phyloP scores from a whole-genome alignment of 139 green algal species.

The Chlorella sp. region DNA sequence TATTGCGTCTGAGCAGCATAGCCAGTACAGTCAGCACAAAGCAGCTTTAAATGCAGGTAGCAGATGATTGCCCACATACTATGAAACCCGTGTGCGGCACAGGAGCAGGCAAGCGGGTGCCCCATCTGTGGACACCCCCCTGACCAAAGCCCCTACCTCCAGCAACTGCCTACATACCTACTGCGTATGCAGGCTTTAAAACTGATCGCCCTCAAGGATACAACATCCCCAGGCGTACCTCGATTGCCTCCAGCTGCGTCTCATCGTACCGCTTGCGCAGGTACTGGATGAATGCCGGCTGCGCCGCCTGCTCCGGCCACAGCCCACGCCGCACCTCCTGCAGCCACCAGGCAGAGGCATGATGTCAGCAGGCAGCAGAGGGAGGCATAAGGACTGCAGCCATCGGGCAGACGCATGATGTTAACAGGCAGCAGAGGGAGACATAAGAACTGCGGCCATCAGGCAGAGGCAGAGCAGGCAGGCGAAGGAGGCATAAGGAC shows the following conservation, averaged over 20 bases:
- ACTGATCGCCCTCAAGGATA: not conserved
- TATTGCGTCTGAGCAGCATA: no score
- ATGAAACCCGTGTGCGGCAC: no score
- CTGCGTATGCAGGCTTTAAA: not conserved
- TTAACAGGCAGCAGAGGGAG: no score
- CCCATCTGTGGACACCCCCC: no score
- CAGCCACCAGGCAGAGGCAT: not conserved
- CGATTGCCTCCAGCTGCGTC: conserved; percentile 75
- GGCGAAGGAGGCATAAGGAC: not conserved
- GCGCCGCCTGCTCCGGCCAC: conserved; percentile 57
- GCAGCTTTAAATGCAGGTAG: no score
- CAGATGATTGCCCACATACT: no score
- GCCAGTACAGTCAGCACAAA: no score
- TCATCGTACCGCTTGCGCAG: conserved; percentile 68
- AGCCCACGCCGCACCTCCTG: conserved; percentile 44
- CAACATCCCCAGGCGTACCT: conserved; percentile 35
- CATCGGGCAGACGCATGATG: no score
- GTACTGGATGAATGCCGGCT: conserved; percentile 51
- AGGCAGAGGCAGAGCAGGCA: not conserved
- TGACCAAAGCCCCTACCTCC: no score
- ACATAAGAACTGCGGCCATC: conserved; percentile 1
- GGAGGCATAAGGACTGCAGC: not conserved
- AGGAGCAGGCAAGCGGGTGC: no score
- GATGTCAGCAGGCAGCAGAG: not conserved
- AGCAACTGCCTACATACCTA: no score